Conservation (phyloP, 495 filamentous ascomycete species). For the Hypoxylon trugodes region DNA sequence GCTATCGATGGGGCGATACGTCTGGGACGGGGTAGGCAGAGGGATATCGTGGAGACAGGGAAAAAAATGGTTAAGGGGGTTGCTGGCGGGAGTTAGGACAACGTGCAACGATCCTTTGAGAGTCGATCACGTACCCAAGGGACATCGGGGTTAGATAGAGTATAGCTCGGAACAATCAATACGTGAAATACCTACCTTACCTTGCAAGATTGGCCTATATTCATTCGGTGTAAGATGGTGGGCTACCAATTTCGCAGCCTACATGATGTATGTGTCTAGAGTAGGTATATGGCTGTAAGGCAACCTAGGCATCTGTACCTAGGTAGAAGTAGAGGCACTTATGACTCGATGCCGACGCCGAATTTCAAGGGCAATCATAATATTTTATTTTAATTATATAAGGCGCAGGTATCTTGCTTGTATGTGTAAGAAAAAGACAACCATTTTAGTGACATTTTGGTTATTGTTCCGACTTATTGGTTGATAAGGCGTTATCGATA, state of each 20-base stretch:
- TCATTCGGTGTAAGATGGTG: neutral
- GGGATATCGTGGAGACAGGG: conserved; percentile 9
- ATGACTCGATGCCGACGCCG: too few relatives aligned
- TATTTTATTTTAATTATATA: too few relatives aligned
- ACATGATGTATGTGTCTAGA: too few relatives aligned
- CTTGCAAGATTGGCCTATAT: neutral
- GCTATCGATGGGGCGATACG: conserved; percentile 26
- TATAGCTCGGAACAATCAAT: conserved; percentile 9
- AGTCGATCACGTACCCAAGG: conserved; percentile 2
- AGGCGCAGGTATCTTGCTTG: too few relatives aligned
- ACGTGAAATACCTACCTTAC: conserved; percentile 9
- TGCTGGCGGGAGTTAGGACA: conserved; percentile 23
- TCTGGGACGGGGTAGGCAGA: conserved; percentile 13
- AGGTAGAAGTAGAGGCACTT: too few relatives aligned
- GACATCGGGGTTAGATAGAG: conserved; percentile 4
- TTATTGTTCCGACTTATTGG: too few relatives aligned
- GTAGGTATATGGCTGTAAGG: too few relatives aligned
- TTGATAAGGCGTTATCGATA: too few relatives aligned
- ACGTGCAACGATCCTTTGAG: conserved; percentile 16
- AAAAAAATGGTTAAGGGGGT: conserved; percentile 8
- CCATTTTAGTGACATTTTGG: too few relatives aligned
- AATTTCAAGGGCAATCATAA: too few relatives aligned
- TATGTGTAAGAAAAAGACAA: too few relatives aligned
- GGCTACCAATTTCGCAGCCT: neutral
- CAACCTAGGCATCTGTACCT: too few relatives aligned